A percentile compares a stretch with the other conserved stretches of the same genome.
Conservation (phyloP, 192 early-diverging fungal species). For the Gryganskiella cystojenkinii region DNA sequence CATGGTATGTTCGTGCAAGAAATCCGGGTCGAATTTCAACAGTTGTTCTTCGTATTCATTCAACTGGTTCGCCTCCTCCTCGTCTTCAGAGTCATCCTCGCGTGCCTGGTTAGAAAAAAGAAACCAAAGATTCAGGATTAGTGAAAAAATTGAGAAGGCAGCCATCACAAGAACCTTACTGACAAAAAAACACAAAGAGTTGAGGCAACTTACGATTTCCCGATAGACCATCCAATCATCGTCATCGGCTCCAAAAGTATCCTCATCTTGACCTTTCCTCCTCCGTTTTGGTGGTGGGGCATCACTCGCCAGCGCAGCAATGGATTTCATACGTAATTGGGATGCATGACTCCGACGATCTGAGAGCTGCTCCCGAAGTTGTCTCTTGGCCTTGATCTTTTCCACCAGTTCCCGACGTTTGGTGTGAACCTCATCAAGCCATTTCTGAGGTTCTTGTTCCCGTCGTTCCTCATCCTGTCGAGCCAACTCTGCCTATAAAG, state of each 20-base stretch:
- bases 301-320: constrained; percentile 84
- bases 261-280: constrained; percentile 77
- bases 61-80: constrained; percentile 75
- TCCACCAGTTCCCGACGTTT: constrained; percentile 69
- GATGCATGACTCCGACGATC: constrained; percentile 91
- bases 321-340: constrained; percentile 85
- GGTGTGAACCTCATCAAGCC: constrained; percentile 75
- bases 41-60: constrained; percentile 79
- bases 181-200: background rate
- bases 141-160: background rate
- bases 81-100: constrained; percentile 86
- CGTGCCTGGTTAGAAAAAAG: constrained; percentile 57
- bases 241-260: constrained; percentile 94
- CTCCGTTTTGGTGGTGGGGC: constrained; percentile 61
- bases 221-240: constrained; percentile 94
- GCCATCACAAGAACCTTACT: background rate
- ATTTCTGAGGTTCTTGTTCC: constrained; percentile 71
- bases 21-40: constrained; percentile 77
- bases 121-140: background rate
- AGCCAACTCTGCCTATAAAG: constrained; percentile 66
- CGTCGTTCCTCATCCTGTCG: constrained; percentile 79
- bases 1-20: constrained; percentile 77
- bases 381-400: constrained; percentile 74
- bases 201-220: constrained; percentile 74
- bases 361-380: constrained; percentile 79